phyloP scores from a whole-genome alignment of 805 yeast species.

The Grigorovia jiainica region DNA sequence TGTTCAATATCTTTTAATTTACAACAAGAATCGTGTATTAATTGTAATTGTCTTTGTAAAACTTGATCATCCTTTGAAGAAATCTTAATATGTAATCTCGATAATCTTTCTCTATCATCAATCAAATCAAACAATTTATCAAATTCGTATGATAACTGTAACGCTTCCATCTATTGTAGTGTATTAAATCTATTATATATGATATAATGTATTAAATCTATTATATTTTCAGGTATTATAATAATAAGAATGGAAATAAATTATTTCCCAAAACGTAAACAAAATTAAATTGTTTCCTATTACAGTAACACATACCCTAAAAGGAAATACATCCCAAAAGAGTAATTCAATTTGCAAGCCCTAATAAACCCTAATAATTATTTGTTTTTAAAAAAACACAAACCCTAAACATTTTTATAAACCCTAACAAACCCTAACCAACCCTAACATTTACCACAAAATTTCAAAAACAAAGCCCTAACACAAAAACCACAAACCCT shows the following conservation, averaged over 20 bases:
- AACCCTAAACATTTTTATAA: too few relatives aligned
- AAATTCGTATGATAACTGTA: slow-evolving; percentile 20
- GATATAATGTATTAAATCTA: not conserved
- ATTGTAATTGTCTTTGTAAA: not conserved
- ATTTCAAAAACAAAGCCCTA: too few relatives aligned
- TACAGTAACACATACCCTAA: too few relatives aligned
- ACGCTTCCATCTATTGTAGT: slow-evolving; percentile 12
- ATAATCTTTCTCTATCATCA: slow-evolving; percentile 23
- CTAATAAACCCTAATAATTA: too few relatives aligned
- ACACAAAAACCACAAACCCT: not conserved
- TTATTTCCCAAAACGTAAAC: too few relatives aligned
- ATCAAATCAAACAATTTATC: slow-evolving; percentile 20
- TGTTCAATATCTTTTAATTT: not conserved
- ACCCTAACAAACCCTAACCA: not conserved
- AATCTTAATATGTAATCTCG: slow-evolving; percentile 4
- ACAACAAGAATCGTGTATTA: not conserved
- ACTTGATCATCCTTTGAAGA: not conserved
- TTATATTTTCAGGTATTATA: too few relatives aligned
- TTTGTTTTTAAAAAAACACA: too few relatives aligned
- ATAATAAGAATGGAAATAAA: too few relatives aligned
- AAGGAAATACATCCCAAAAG: not conserved
- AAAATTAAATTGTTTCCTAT: too few relatives aligned
- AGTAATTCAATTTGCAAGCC: not conserved
- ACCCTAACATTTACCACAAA: too few relatives aligned
- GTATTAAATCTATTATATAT: not conserved